Conservation (phyloP, 2,329 filamentous ascomycete species). For the Monosporascus sp. region DNA sequence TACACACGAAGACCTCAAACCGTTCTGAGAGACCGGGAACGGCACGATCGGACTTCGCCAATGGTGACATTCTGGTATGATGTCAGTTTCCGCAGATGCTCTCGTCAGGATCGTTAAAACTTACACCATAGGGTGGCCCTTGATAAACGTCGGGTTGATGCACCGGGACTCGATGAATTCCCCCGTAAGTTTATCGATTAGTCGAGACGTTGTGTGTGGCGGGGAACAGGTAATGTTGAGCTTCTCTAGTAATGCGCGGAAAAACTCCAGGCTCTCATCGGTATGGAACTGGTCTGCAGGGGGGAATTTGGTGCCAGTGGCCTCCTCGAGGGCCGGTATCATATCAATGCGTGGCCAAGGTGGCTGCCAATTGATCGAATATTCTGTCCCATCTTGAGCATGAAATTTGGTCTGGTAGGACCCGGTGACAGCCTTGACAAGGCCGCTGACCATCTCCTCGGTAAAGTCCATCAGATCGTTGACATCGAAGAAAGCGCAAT, state of each 20-base stretch:
- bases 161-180: constrained; percentile 94
- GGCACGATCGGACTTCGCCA: constrained; percentile 89
- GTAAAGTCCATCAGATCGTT: constrained; percentile 88
- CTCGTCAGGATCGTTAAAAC: constrained; percentile 27
- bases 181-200: constrained; percentile 91
- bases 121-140: constrained; percentile 58
- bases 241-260: constrained; percentile 64
- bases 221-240: constrained; percentile 78
- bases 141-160: constrained; percentile 89
- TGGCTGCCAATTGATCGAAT: constrained; percentile 94
- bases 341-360: constrained; percentile 94
- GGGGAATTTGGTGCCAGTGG: constrained; percentile 89
- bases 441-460: constrained; percentile 83
- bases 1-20: constrained; percentile 95
- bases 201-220: constrained; percentile 87
- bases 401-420: constrained; percentile 80
- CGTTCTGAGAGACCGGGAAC: constrained; percentile 86
- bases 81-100: constrained; percentile 59
- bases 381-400: constrained; percentile 74
- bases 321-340: constrained; percentile 88
- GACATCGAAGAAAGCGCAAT: constrained; percentile 87
- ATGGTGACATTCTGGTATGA: constrained; percentile 65
- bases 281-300: constrained; percentile 86
- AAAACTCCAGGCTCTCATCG: constrained; percentile 80
- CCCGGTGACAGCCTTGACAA: constrained; percentile 86